Evolutionary conservation across 2,329 filamentous ascomycete species (phyloP), one percentile per base, ranked within the genome.

Genomic region (Aspergillus oerlinghausenensis): DNA sequence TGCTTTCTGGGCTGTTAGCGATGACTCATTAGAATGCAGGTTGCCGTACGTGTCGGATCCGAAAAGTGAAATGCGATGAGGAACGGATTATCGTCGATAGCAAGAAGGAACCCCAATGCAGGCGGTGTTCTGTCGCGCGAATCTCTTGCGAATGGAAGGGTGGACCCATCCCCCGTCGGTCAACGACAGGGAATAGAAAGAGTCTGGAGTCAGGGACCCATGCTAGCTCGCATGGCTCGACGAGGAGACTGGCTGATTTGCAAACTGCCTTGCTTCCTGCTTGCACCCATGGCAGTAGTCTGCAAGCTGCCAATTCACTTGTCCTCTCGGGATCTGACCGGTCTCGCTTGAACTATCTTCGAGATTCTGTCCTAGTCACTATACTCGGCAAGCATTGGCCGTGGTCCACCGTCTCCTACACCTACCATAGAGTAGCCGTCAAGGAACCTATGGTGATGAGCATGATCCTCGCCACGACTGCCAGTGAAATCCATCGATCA

Each of bases 31-130:
- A 49, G 26, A 40, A 47, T 38, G 4, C 38, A 66, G 67, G 67
- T 7, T 71, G 66, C 53, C 62, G 64, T 51, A 69, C 68, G 28
- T 71, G 69, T 60, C 57, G 65, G 28, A 66, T 65, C 19, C 63
- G 66, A 50, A 70, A 70, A 58, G 60, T 68, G 25, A 70, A 70
- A 62, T 71, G 67, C 51, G 69, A 67, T 45, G 67, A 70, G 51
- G 65, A 65, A 28, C 67, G 67, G 50, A 47, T 65, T 8, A 11
- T 23, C 10, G 58, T 60, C 8, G 47, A 49, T 4, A 61, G 56
- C 21, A 55, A 63, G 26, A 51, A 57, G 23, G 66, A 68, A 55
- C 64, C 64, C 26, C 65, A 68, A 28, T 68, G 65, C 50, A 59
- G 57, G 49, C 61, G 64, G 43, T 68, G 67, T 52, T 49, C 55